Evolutionary conservation across 306 rosid species (phyloP), one percentile per base, ranked within the genome.

Genomic region (Vigna hirtella): DNA sequence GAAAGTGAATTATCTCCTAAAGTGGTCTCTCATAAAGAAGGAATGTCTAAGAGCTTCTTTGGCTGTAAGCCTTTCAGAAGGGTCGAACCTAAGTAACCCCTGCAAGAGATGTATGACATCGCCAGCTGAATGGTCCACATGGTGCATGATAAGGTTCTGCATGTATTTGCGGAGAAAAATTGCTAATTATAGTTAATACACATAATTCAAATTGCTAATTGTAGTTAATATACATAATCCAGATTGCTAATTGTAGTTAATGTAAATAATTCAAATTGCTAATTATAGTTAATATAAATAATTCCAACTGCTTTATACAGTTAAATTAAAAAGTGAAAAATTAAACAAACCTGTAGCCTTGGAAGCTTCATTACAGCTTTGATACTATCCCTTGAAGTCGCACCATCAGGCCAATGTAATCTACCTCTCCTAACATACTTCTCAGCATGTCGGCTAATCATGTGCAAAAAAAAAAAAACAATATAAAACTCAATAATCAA

Each of bases 81-180:
- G 98, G 74, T 95, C 98, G 42, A 83, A 89, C 81, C 77, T 90
- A 45, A 95, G 98, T 17, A 95, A 75, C 11, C 98, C 99, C 76
- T 95, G 99, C 76, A 95, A 78, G 1, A 95, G 91, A 79, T 95
- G 98, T 59, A 93, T 93, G 15, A 95, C 89, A 73, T 95, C 99
- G 3, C 98, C 98, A 0, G 96, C 98, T 0, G 99, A 95, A 84
- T 95, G 99, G 71, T 95, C 99, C 7, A 93, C 99, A 10, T 93
- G 93, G 82, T 86, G 97, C 99, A 95, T 95, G 73, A 95, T 43
- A 62, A 95, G 87, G 75, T 95, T 95, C 98, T 93, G 97, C 85
- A 74, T 7, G 14, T 2, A 30, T 55, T 56, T 4, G 26, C 2
- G 1, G 15, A 45, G 50, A 22, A 52, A 57, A 43, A 4, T 2